These are phyloP conservation scores for Nicotiana tabacum DNA, from an alignment of 257 asterid species.

Conservation along the genomic window DNA sequence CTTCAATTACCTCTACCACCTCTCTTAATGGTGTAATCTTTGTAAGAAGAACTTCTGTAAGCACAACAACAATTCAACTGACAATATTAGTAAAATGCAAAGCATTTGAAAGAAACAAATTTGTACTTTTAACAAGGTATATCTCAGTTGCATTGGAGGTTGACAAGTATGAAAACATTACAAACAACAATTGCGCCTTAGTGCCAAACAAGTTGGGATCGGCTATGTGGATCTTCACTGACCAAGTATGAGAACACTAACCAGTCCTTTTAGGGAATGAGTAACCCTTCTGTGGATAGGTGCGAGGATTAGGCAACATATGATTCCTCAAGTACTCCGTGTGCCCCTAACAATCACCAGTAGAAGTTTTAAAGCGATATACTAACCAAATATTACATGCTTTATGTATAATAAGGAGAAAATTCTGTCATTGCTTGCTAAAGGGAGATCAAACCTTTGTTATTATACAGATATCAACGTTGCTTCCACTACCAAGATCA, in stretches of 20 bases:
- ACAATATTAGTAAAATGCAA: neutral
- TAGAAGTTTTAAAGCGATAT: neutral
- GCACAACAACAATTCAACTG: neutral
- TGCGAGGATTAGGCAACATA: slow-evolving; percentile 73
- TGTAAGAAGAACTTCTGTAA: slow-evolving; percentile 69
- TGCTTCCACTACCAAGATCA: slow-evolving; percentile 98
- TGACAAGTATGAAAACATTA: slow-evolving; percentile 18
- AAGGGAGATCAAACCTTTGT: slow-evolving; percentile 51
- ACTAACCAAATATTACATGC: neutral
- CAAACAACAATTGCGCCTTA: too few relatives aligned
- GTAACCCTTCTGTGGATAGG: slow-evolving; percentile 68
- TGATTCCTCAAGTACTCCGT: slow-evolving; percentile 73
- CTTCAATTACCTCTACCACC: slow-evolving; percentile 57
- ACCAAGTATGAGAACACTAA: slow-evolving; percentile 24
- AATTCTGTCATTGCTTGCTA: neutral
- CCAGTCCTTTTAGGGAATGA: slow-evolving; percentile 81
- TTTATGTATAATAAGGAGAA: neutral
- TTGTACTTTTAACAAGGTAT: neutral
- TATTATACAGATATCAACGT: slow-evolving; percentile 79
- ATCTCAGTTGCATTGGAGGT: neutral
- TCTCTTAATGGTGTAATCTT: slow-evolving; percentile 76
- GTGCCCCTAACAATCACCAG: slow-evolving; percentile 45
- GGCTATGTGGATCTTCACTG: too few relatives aligned
- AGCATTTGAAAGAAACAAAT: neutral
- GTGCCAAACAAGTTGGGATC: too few relatives aligned